phyloP scores from a whole-genome alignment of 495 filamentous ascomycete species.

The Trichodelitschia bisporula region DNA sequence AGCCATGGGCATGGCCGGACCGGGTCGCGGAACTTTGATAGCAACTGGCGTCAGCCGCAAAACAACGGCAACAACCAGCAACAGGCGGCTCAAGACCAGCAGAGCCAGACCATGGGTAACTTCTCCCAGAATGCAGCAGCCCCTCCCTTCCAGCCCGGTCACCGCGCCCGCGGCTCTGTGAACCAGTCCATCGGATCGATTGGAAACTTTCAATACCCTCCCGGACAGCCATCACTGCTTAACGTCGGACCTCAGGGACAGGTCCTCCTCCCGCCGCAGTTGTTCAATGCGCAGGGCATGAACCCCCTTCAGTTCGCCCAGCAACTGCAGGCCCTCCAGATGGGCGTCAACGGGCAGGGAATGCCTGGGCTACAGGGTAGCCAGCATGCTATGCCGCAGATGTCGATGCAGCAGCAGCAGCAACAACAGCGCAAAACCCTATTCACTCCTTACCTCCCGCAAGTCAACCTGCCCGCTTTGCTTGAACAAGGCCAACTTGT shows the following conservation, averaged over 20 bases:
- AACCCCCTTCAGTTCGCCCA: conserved; percentile 77
- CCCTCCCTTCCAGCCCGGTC: conserved; percentile 65
- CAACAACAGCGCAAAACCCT: conserved; percentile 94
- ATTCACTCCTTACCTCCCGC: conserved; percentile 92
- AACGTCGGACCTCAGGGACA: conserved; percentile 66
- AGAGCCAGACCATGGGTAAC: conserved; percentile 32
- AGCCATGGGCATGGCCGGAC: conserved; percentile 56
- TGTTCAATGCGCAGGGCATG: conserved; percentile 66
- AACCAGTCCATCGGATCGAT: conserved; percentile 68
- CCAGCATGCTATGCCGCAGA: conserved; percentile 47
- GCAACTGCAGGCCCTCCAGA: conserved; percentile 68
- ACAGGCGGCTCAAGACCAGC: conserved; percentile 26
- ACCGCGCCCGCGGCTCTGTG: conserved; percentile 65
- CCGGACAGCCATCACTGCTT: conserved; percentile 67
- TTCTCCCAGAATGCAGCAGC: conserved; percentile 26
- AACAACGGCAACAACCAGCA: conserved; percentile 28
- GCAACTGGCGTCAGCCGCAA: conserved; percentile 87
- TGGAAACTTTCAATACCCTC: conserved; percentile 67
- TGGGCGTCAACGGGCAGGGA: conserved; percentile 22
- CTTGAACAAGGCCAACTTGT: conserved; percentile 84
- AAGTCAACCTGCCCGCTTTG: conserved; percentile 79
- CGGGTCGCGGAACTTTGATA: conserved; percentile 79
- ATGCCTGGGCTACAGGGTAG: conserved; percentile 40
- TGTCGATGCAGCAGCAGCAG: conserved; percentile 38
- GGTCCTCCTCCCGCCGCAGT: conserved; percentile 42